Conservation (phyloP, 768 basidiomycete genomes). For the Lyophyllum semitale region DNA sequence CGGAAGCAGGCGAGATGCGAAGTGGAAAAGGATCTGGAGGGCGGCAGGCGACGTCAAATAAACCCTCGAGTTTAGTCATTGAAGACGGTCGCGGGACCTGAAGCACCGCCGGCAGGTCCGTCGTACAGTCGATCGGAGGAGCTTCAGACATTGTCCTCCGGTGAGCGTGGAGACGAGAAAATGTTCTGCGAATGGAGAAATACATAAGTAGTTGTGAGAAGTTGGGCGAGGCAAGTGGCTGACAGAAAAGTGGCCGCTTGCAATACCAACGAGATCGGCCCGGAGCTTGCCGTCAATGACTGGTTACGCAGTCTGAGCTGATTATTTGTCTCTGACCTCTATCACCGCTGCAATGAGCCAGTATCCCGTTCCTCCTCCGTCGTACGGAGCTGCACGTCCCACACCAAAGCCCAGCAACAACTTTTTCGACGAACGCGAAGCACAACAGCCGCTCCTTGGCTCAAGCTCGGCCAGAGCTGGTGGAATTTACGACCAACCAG, state of each 20-base stretch:
- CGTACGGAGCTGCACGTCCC: constrained; percentile 49
- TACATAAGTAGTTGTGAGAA: too few species aligned
- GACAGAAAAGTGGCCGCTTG: too few species aligned
- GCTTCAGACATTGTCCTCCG: constrained; percentile 10
- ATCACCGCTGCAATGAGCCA: constrained; percentile 53
- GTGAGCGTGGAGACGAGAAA: constrained; percentile 13
- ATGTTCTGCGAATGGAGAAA: constrained; percentile 15
- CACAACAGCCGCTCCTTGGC: constrained; percentile 59
- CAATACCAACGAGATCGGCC: constrained; percentile 6
- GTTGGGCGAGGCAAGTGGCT: constrained; percentile 1
- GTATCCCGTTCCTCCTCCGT: constrained; percentile 64
- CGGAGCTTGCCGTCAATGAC: constrained; percentile 15
- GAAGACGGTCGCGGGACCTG: constrained; percentile 9
- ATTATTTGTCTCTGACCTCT: too few species aligned
- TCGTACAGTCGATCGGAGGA: not conserved
- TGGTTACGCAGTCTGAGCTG: constrained; percentile 5
- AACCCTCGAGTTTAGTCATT: constrained; percentile 7
- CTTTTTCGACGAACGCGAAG: constrained; percentile 32
- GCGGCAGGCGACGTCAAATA: not conserved
- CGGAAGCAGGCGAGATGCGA: constrained; percentile 3
- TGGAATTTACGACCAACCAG: constrained; percentile 76
- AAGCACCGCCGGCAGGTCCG: not conserved
- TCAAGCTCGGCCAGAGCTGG: constrained; percentile 46
- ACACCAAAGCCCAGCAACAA: constrained; percentile 31
- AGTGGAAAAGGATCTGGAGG: not conserved